Evolutionary conservation across 1,139 yeast species (phyloP).

Genomic region (Kurtzmaniella quercitrusa): DNA sequence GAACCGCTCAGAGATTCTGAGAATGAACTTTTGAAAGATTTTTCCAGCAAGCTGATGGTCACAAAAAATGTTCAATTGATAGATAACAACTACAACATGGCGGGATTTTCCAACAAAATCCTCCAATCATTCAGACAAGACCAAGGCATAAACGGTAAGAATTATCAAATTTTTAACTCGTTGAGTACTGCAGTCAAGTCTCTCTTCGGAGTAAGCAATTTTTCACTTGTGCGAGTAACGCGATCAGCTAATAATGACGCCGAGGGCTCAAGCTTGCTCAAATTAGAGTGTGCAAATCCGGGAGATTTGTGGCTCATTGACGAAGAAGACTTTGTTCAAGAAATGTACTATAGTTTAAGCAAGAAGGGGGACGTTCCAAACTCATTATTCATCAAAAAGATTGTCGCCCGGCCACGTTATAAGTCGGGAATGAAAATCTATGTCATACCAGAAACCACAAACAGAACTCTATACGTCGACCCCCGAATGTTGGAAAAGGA

Average conservation of each 20-base stretch:
- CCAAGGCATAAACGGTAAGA: constrained; percentile 1
- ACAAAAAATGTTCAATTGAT: constrained; percentile 31
- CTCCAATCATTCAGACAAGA: constrained; percentile 23
- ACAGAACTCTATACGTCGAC: constrained; percentile 46
- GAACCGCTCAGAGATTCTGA: not conserved
- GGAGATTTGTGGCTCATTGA: constrained; percentile 51
- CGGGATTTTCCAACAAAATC: constrained; percentile 34
- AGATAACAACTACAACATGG: constrained; percentile 30
- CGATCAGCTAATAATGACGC: constrained; percentile 50
- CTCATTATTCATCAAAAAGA: constrained; percentile 42
- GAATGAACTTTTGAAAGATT: not conserved
- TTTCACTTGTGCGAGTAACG: constrained; percentile 48
- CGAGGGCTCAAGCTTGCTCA: constrained; percentile 48
- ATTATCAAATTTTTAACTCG: constrained; percentile 37
- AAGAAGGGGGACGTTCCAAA: constrained; percentile 37
- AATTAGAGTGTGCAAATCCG: constrained; percentile 52
- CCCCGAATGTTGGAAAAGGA: constrained; percentile 51
- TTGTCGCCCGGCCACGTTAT: constrained; percentile 50
- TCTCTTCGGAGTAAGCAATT: constrained; percentile 38
- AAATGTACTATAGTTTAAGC: constrained; percentile 39
- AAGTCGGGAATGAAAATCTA: constrained; percentile 49
- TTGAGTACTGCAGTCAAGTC: constrained; percentile 45
- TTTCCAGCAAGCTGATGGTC: constrained; percentile 2
- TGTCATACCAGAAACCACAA: constrained; percentile 28
- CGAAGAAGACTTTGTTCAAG: constrained; percentile 42